Base-by-base conservation (phyloP, 2,329 filamentous ascomycete genomes). In the Teratosphaeria gauchensis region DNA sequence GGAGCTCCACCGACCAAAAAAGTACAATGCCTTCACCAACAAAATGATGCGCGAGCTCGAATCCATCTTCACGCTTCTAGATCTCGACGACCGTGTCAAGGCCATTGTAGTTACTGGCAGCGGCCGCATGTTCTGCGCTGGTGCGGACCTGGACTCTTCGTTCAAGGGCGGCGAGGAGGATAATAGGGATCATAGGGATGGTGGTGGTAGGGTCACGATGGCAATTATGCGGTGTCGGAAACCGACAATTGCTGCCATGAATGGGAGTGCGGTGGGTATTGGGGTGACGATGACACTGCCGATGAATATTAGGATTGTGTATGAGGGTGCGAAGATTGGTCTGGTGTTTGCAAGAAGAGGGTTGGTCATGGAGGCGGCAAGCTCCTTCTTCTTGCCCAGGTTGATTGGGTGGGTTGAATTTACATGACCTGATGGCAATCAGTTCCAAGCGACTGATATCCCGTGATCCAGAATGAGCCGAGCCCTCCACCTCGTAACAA, bases 281-380 rank as follows among this genome's bases (percentile, higher is more conserved):
- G 82, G 82, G 12, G 82, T 84, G 64, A 84, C 82, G 46, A 81
- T 83, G 78, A 80, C 79, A 0, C 75, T 84, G 12, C 80, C 82
- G 21, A 80, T 81, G 68, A 77, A 76, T 33, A 83, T 84, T 57
- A 76, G 82, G 51, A 74, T 82, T 32, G 78, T 75, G 46, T 83
- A 81, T 63, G 69, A 74, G 48, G 73, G 75, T 11, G 84, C 86
- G 1, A 87, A 87, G 68, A 81, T 90, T 62, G 88, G 87, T 56
- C 89, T 90, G 69, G 86, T 90, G 19, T 92, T 91, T 71, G 79
- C 81, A 28, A 81, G 86, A 30, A 79, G 87, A 51, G 88, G 87
- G 1, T 78, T 91, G 66, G 78, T 84, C 60, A 86, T 88, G 82
- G 88, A 92, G 72, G 87, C 85, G 0, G 86, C 82, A 68, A 84